phyloP scores from a whole-genome alignment of 2,329 filamentous ascomycete species.

The Periconia sp. region DNA sequence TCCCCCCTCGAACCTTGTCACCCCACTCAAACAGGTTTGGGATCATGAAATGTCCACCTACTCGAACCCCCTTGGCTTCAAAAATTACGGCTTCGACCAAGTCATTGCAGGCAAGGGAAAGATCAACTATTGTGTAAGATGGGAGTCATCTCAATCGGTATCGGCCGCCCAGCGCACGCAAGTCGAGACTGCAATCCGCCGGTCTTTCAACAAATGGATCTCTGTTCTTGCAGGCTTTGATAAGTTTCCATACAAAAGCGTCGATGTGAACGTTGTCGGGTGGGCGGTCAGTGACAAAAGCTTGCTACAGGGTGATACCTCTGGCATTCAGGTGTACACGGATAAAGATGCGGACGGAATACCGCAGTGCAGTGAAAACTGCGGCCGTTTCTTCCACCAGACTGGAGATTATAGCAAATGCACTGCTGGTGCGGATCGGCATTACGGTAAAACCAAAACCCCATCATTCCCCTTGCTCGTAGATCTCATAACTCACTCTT shows the following conservation, averaged over 20 bases:
- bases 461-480: not conserved
- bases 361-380: constrained; percentile 51
- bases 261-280: constrained; percentile 52
- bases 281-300: constrained; percentile 51
- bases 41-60: constrained; percentile 30
- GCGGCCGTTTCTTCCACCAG: constrained; percentile 55
- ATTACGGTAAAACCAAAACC: constrained; percentile 42
- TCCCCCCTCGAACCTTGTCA: constrained; percentile 31
- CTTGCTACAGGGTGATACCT: constrained; percentile 46
- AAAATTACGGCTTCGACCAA: constrained; percentile 41
- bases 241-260: constrained; percentile 50
- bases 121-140: constrained; percentile 53
- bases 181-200: constrained; percentile 43
- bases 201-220: constrained; percentile 49
- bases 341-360: constrained; percentile 48
- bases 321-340: constrained; percentile 51
- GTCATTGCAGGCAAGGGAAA: constrained; percentile 38
- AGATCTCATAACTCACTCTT: not conserved
- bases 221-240: constrained; percentile 53
- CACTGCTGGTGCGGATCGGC: constrained; percentile 44
- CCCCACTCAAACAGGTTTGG: constrained; percentile 30
- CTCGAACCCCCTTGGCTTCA: constrained; percentile 28
- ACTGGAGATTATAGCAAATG: constrained; percentile 51
- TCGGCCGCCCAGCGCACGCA: constrained; percentile 48
- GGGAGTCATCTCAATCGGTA: constrained; percentile 49